phyloP scores from a whole-genome alignment of 2,329 filamentous ascomycete species.

The Neofusicoccum sp. region DNA sequence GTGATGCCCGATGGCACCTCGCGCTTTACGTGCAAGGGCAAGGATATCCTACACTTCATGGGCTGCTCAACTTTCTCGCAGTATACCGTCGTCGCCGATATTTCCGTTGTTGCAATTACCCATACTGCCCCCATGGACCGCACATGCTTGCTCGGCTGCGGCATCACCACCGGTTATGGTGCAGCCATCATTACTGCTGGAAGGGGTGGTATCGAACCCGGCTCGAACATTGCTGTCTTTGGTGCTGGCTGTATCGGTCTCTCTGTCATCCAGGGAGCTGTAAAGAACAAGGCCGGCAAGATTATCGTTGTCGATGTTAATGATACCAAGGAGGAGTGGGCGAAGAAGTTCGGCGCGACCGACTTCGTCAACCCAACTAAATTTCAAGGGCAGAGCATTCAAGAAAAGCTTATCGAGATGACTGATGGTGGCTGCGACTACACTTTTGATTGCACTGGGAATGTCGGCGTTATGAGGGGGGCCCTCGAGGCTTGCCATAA shows the following conservation, averaged over 20 bases:
- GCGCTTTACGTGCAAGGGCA: slow-evolving; percentile 91
- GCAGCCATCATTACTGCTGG: slow-evolving; percentile 92
- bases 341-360: slow-evolving; percentile 91
- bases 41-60: slow-evolving; percentile 98
- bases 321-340: slow-evolving; percentile 86
- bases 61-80: slow-evolving; percentile 98
- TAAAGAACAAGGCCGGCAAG: slow-evolving; percentile 76
- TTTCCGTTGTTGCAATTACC: slow-evolving; percentile 94
- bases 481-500: slow-evolving; percentile 98
- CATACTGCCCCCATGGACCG: slow-evolving; percentile 91
- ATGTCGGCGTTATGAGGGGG: slow-evolving; percentile 92
- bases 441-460: slow-evolving; percentile 98
- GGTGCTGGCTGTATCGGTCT: slow-evolving; percentile 95
- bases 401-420: slow-evolving; percentile 94
- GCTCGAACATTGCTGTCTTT: slow-evolving; percentile 87
- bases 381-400: slow-evolving; percentile 71
- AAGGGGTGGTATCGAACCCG: slow-evolving; percentile 69
- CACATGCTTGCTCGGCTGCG: slow-evolving; percentile 93
- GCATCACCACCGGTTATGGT: slow-evolving; percentile 98
- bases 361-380: slow-evolving; percentile 92
- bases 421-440: slow-evolving; percentile 98
- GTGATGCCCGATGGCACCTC: slow-evolving; percentile 97
- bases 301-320: slow-evolving; percentile 85
- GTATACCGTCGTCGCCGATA: slow-evolving; percentile 98
- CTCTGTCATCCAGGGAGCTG: slow-evolving; percentile 91